Conservation (phyloP, 345 rosid species). For the Turnera subulata region DNA sequence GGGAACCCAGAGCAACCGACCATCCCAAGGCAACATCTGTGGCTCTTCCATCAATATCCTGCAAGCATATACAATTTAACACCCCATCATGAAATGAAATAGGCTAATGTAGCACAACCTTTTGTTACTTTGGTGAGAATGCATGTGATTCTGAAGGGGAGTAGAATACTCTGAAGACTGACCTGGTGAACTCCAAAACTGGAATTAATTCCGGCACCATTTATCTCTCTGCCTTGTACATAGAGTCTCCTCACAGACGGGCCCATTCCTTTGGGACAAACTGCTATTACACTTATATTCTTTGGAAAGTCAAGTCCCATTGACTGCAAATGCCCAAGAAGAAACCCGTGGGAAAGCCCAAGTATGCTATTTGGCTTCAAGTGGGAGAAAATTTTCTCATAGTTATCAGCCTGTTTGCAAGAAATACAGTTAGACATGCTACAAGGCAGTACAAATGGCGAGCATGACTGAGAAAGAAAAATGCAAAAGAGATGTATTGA, state of each 20-base stretch:
- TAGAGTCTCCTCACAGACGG: constrained; percentile 90
- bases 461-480: no score
- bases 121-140: no score
- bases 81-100: neutral
- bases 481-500: no score
- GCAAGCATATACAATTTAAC: neutral
- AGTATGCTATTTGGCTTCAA: constrained; percentile 94
- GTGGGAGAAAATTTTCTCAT: constrained; percentile 70
- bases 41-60: constrained; percentile 93
- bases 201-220: constrained; percentile 92
- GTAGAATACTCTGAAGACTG: no score
- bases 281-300: constrained; percentile 74
- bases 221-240: constrained; percentile 83
- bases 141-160: neutral
- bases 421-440: no score
- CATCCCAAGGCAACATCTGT: constrained; percentile 87
- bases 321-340: constrained; percentile 81
- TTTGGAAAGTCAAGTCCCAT: constrained; percentile 70
- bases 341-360: constrained; percentile 89
- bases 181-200: constrained; percentile 93
- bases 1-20: constrained; percentile 94
- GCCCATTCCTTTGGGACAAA: constrained; percentile 89
- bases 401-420: constrained; percentile 83
- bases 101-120: no score
- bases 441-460: no score